phyloP scores from a whole-genome alignment of 148 eudicot species.

The Selenicereus undatus region DNA sequence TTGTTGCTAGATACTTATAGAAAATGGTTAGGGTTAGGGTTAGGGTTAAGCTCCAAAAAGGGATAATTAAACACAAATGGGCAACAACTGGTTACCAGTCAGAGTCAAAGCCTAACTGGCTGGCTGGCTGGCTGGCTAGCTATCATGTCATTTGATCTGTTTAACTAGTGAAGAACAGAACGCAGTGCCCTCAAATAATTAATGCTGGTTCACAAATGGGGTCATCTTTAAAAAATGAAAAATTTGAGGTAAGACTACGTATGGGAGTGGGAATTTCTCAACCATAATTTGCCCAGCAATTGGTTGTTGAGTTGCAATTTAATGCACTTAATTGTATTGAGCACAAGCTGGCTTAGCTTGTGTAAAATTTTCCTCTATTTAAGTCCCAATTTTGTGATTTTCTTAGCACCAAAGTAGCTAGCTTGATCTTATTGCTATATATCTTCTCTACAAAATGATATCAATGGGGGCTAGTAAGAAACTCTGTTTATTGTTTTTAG shows the following conservation, averaged over 20 bases:
- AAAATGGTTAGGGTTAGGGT: too few relatives aligned
- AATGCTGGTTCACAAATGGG: slow-evolving; percentile 7
- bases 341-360: neutral
- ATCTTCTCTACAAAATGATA: slow-evolving; percentile 21
- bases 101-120: neutral
- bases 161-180: neutral
- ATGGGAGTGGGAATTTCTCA: neutral
- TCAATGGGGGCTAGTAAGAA: slow-evolving; percentile 24
- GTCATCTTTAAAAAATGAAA: neutral
- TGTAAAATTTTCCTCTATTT: slow-evolving; percentile 20
- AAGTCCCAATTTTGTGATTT: slow-evolving; percentile 8
- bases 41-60: too few relatives aligned
- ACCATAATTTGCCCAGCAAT: slow-evolving; percentile 17
- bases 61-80: neutral
- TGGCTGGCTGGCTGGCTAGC: neutral
- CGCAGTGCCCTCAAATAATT: neutral
- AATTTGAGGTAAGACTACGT: too few relatives aligned
- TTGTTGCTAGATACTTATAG: too few relatives aligned
- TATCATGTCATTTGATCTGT: neutral
- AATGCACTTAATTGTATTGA: slow-evolving; percentile 18
- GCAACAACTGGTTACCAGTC: slow-evolving; percentile 2
- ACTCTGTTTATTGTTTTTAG: slow-evolving; percentile 32
- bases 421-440: neutral
- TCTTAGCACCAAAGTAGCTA: neutral
- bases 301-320: slow-evolving; percentile 26